Conservation (phyloP, 305 asterid genomes). For the Solanum hybrid region DNA sequence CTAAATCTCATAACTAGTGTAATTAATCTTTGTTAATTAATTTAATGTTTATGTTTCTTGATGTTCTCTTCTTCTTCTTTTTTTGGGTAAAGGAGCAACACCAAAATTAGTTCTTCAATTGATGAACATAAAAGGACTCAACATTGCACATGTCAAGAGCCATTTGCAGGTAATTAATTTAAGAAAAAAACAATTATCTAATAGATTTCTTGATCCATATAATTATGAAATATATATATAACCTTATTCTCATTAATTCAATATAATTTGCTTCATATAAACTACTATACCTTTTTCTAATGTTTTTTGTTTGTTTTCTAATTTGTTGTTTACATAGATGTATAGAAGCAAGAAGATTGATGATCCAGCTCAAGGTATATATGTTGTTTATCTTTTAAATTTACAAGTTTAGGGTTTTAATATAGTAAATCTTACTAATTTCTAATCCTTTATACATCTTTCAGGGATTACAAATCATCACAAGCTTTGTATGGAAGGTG, state of each 20-base stretch:
- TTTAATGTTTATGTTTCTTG: conserved; percentile 44
- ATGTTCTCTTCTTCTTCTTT: not conserved
- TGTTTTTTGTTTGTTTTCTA: not conserved
- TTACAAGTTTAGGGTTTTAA: conserved; percentile 15
- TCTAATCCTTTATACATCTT: not conserved
- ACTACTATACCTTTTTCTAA: not conserved
- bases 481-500: conserved; percentile 42
- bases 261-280: not conserved
- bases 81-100: conserved; percentile 62
- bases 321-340: conserved; percentile 45
- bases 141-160: conserved; percentile 89
- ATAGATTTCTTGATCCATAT: not conserved
- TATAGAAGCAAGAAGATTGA: conserved; percentile 68
- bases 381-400: not conserved
- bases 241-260: not conserved
- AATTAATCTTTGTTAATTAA: not conserved
- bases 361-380: conserved; percentile 48
- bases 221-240: not conserved
- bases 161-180: conserved; percentile 63
- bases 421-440: not conserved
- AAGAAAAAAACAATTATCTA: conserved; percentile 9
- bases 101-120: conserved; percentile 72
- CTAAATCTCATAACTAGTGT: not conserved
- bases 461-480: conserved; percentile 37
- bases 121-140: conserved; percentile 73